Evolutionary conservation across 805 yeast species (phyloP).

Genomic region (Kodamaea jinghongensis): DNA sequence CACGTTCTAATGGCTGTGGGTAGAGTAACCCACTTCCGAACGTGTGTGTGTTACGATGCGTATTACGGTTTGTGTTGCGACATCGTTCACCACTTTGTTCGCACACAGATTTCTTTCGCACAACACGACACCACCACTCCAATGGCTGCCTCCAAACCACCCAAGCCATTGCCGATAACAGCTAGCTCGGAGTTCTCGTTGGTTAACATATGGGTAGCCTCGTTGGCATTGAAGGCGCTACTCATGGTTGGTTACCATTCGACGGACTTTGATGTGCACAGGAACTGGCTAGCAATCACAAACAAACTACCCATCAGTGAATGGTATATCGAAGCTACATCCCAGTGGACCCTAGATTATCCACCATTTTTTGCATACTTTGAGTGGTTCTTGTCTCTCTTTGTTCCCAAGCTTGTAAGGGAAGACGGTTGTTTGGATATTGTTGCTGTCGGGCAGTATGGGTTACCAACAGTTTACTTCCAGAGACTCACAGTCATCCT

Average conservation of each 20-base stretch:
- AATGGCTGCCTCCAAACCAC: not conserved
- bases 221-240: constrained; percentile 33
- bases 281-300: constrained; percentile 96
- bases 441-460: constrained; percentile 62
- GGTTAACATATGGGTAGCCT: constrained; percentile 35
- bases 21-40: too few relatives aligned
- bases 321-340: constrained; percentile 81
- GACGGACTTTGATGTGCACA: constrained; percentile 95
- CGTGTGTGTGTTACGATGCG: too few relatives aligned
- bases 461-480: constrained; percentile 75
- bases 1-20: too few relatives aligned
- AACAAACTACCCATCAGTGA: constrained; percentile 63
- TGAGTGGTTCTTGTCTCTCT: constrained; percentile 73
- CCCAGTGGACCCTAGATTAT: constrained; percentile 93
- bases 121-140: not conserved
- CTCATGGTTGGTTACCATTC: constrained; percentile 71
- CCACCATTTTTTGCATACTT: constrained; percentile 98
- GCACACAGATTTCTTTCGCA: not conserved
- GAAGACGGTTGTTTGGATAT: constrained; percentile 78
- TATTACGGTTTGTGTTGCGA: too few relatives aligned
- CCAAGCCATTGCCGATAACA: not conserved
- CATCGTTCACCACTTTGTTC: too few relatives aligned
- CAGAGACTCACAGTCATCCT: constrained; percentile 79
- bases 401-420: constrained; percentile 62
- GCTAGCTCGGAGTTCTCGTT: constrained; percentile 12